Evolutionary conservation across 495 filamentous ascomycete genomes (phyloP), one percentile per base, ranked within the genome.

Genomic region (Annulohypoxylon bovei): DNA sequence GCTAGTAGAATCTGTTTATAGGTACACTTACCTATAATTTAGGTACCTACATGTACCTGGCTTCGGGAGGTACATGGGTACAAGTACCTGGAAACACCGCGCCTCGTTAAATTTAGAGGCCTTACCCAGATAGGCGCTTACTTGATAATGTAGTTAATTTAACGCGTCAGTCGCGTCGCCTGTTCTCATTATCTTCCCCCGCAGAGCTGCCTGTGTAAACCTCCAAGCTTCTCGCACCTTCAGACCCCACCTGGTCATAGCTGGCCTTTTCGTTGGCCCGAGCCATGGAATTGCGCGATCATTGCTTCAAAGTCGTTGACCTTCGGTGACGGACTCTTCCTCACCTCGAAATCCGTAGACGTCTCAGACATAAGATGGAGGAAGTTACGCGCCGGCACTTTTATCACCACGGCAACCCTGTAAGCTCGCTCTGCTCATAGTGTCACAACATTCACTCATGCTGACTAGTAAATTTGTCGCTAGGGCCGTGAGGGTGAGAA

Each of bases 331-430:
- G 4, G n/a, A 30, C 33, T 20, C 12, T 23, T 33, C 32, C 7
- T 0, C 33, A 35, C 39, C 25, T 22, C 12, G 0, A 20, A 25
- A 28, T 23, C 9, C 16, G 35, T 12, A 23, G 54, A 54, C 25
- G 54, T 14, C 18, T 23, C n/a, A 25, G 54, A 52, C 18, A 54
- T 27, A 46, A 52, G n/a, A 85, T 85, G 83, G 80, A 84, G 20
- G 62, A 66, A 22, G 72, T 68, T 6, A 80, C 76, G 35, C 53
- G 60, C 2, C 71, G 60, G 7, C 83, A 85, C 53, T 84, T 85
- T 53, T 82, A 78, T 62, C 27, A 78, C 1, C 83, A 85, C 44
- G 76, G 78, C 49, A 59, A 72, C 23, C 63, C 75, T 47, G 83
- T 83, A 77, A 56, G 67, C 22, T 12, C 8, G 25, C 55, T 32